phyloP scores from a whole-genome alignment of 2,329 filamentous ascomycete species.

The Eutypella sp. region DNA sequence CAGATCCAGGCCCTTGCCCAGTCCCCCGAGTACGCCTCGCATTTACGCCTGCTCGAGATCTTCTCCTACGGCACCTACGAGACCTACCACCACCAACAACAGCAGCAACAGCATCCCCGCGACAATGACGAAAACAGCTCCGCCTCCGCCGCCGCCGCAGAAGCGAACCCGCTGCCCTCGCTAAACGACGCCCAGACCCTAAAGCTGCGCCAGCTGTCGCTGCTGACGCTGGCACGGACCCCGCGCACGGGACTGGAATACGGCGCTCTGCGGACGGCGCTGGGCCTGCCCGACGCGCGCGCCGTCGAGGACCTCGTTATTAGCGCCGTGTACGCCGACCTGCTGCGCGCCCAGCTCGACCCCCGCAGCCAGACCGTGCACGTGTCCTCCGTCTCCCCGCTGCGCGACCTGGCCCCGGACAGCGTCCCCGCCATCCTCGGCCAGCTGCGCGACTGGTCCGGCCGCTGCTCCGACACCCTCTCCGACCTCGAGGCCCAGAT shows the following conservation, averaged over 20 bases:
- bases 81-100: slow-evolving; percentile 55
- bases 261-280: slow-evolving; percentile 55
- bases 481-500: slow-evolving; percentile 73
- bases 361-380: slow-evolving; percentile 69
- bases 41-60: slow-evolving; percentile 73
- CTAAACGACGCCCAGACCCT: slow-evolving; percentile 68
- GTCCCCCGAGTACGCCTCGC: slow-evolving; percentile 52
- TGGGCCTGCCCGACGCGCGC: slow-evolving; percentile 61
- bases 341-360: slow-evolving; percentile 79
- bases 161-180: slow-evolving; percentile 65
- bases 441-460: slow-evolving; percentile 69
- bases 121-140: too few species aligned
- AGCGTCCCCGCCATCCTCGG: slow-evolving; percentile 64
- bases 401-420: slow-evolving; percentile 77
- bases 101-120: too few species aligned
- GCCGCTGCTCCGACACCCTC: slow-evolving; percentile 71
- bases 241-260: slow-evolving; percentile 70
- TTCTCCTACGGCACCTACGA: slow-evolving; percentile 91
- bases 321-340: slow-evolving; percentile 77
- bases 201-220: slow-evolving; percentile 87
- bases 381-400: slow-evolving; percentile 74
- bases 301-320: slow-evolving; percentile 85
- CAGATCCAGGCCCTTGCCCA: slow-evolving; percentile 70
- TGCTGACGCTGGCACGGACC: slow-evolving; percentile 73
- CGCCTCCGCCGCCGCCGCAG: slow-evolving; percentile 14